Evolutionary conservation across 1,139 yeast genomes (phyloP), one percentile per base, ranked within the genome.

Genomic region (Sugiyamaella neomexicana): DNA sequence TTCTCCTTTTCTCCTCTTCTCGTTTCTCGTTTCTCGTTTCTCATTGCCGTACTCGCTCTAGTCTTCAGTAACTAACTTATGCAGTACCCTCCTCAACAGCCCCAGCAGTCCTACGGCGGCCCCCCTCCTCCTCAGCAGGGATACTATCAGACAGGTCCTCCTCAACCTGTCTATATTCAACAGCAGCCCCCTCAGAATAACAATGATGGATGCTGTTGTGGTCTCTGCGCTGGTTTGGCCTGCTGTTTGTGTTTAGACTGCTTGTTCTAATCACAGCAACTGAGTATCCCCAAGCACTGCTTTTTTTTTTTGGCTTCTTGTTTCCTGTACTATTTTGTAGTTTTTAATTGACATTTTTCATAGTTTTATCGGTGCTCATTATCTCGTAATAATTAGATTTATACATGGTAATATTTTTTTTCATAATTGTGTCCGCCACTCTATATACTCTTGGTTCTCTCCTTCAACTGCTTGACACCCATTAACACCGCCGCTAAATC

Each of bases 401-500:
- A n/a, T n/a, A n/a, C n/a, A n/a, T n/a, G n/a, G n/a, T n/a, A n/a
- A n/a, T n/a, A n/a, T n/a, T n/a, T n/a, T n/a, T 20, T 20, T 20
- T 20, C 5, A 20, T 20, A 20, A 3, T 20, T 20, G 25, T 20
- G n/a, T n/a, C n/a, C n/a, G n/a, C n/a, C n/a, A 20, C 27, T 9
- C 15, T n/a, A 27, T 2, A 5, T 9, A 29, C 40, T 16, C 44
- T 53, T 53, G n/a, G 50, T 42, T n/a, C 56, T 25, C 52, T 55
- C 58, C 34, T 53, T 58, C 29, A 60, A 49, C 10, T 67, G 67
- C 54, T 59, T 62, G 17, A 65, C 68, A 6, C 66, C 65, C 66
- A 64, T 63, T 17, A 65, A 53, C 31, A 64, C 68, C 5, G 66
- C 66, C 5, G 69, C 75, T 55, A 80, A 66, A 52, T 75, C 79